Evolutionary conservation across 2,329 filamentous ascomycete genomes (phyloP), one percentile per base, ranked within the genome.

Genomic region (Claviceps maximensis): DNA sequence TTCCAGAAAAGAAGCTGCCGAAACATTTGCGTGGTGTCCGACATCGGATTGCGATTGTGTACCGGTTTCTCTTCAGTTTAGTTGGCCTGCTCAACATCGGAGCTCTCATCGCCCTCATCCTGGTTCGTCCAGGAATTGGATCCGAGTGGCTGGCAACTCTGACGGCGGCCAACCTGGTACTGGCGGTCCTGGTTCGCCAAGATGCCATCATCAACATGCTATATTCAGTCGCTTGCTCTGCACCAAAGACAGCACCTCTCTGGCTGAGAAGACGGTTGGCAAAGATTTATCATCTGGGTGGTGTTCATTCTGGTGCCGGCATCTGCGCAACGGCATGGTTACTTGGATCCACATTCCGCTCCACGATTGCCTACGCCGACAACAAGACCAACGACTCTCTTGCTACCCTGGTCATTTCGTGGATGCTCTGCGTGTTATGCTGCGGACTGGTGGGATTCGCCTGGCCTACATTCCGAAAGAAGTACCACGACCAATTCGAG

Each of bases 401-500:
- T 31, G 64, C 69, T 46, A 67, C 66, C 13, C 61, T 69, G 36
- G 69, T 74, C 13, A 65, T 86, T 27, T 76, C 79, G 13, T 83
- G 78, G 61, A 61, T 82, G 42, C 73, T 87, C 42, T 70, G 79
- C 46, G 63, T 69, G 2, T 71, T 87, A 50, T 72, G 86, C 58
- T 60, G 78, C 53, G 61, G 70, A 41, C 83, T 89, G 61, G 72
- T 86, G 50, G 67, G 71, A 47, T 77, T 81, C 50, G 82, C 86
- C 2, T 76, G 83, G 63, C 86, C 86, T 3, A 63, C 66, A 10
- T 73, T 89, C 58, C 80, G 86, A 23, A 71, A 74, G 58, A 75
- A 72, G 47, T 72, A 75, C 56, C 86, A 89, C 69, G 78, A 89
- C 66, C 66, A 75, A 53, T 89, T 88, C 62, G 86, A 89, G 68